Percentiles rank a stretch among this genome's conserved stretches.
These are phyloP conservation scores for Rhodotorula taiwanensis DNA, from an alignment of 768 basidiomycete species.

Conservation along the genomic window DNA sequence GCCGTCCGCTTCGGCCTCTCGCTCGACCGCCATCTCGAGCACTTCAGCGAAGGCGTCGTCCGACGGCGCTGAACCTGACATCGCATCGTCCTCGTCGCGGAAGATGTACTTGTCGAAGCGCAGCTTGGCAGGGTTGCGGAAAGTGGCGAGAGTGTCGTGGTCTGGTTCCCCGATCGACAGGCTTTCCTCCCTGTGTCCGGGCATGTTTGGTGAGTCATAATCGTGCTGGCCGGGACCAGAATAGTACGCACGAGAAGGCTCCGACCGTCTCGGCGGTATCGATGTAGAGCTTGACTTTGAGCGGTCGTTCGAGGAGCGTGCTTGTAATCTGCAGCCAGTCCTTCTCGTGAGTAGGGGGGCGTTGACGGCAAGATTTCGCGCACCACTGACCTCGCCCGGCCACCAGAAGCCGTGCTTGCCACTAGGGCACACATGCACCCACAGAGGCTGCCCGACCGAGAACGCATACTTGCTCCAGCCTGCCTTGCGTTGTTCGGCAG, in stretches of 20 bases:
- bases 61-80: not conserved
- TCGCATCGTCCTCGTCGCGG: slow-evolving; percentile 3
- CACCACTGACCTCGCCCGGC: slow-evolving; percentile 5
- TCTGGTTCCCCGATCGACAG: not conserved
- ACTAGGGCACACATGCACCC: slow-evolving; percentile 9
- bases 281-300: slow-evolving; percentile 15
- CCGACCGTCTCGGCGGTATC: not conserved
- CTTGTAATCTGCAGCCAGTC: not conserved
- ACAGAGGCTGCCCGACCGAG: slow-evolving; percentile 5
- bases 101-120: slow-evolving; percentile 14
- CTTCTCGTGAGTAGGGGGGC: not conserved
- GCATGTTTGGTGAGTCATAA: not conserved
- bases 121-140: slow-evolving; percentile 10
- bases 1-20: not conserved
- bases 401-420: slow-evolving; percentile 21
- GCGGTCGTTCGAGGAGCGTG: not conserved
- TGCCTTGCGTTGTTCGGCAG: not conserved
- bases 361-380: not conserved
- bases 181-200: not conserved
- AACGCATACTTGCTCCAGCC: slow-evolving; percentile 11
- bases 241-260: not conserved
- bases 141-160: not conserved
- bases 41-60: slow-evolving; percentile 4
- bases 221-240: not conserved
- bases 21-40: not conserved